Base-by-base conservation (phyloP, 1,284 basidiomycete genomes). In the Ceratobasidium sp. region DNA sequence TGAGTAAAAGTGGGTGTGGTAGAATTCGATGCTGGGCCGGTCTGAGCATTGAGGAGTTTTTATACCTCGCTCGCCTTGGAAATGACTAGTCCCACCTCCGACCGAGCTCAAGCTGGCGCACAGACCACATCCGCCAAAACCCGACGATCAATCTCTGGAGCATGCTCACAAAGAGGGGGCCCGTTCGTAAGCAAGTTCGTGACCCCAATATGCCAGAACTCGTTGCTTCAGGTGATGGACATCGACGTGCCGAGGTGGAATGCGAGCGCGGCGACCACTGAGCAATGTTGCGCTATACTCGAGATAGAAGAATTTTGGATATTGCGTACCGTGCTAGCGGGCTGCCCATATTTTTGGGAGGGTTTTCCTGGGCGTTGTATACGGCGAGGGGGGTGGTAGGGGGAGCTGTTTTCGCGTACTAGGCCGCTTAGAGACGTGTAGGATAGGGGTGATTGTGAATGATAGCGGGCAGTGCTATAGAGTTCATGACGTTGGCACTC, bases 1-100 rank as follows among this genome's bases (percentile, higher is more conserved):
- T 38, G 42, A 23, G 59, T 26, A 38, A 5, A 17, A 62, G 33
- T 42, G 40, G 42, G 70, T 23, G 40, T 62, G 70, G 54, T 57
- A 59, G 40, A 62, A 48, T 50, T 61, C 70, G 70, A 73, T 73
- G 70, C 17, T 52, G 57, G 44, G 33, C 26, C 52, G 59, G 44
- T 3, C 38, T 40, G 38, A 26, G 20, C 15, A 20, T 50, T 26
- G 42, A 57, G 57, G 10, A 17, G 28, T 61, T 73, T n/a, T 62
- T 62, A 64, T 73, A 70, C 54, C 23, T 28, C 13, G 1, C 57
- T 15, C 28, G 42, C 20, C 17, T 28, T 38, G 44, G 70, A 73
- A 26, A 40, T 73, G 17, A 9, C 44, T 40, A 73, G 57, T 44
- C 40, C 59, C 70, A 73, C 42, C 26, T n/a, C 26, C 12, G 48